Conservation (phyloP, 2,329 filamentous ascomycete genomes). For the Apiospora aurea region DNA sequence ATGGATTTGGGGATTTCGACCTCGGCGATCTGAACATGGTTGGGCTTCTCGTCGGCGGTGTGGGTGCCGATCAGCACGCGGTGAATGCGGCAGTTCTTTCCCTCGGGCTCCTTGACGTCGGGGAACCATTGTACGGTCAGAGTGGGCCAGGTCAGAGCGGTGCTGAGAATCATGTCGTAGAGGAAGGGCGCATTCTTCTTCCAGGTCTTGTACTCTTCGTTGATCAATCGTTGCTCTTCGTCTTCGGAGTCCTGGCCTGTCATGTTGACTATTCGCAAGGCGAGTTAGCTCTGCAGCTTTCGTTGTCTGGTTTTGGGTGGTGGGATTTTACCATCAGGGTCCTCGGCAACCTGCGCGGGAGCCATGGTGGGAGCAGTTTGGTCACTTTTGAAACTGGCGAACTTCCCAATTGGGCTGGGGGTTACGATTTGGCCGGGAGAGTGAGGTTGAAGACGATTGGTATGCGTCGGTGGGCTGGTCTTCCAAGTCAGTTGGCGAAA, state of each 20-base stretch:
- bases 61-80: conserved; percentile 93
- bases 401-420: not conserved
- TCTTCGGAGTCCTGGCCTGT: conserved; percentile 71
- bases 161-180: conserved; percentile 94
- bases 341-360: conserved; percentile 55
- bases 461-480: not conserved
- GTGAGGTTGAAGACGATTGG: not conserved
- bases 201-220: conserved; percentile 99
- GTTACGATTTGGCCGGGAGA: not conserved
- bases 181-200: conserved; percentile 99
- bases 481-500: not conserved
- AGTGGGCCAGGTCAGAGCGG: conserved; percentile 95
- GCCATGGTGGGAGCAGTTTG: conserved; percentile 47
- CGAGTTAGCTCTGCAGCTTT: conserved; percentile 26
- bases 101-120: conserved; percentile 86
- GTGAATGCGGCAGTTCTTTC: conserved; percentile 87
- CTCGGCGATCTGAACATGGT: conserved; percentile 94
- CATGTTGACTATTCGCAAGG: conserved; percentile 54
- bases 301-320: not conserved
- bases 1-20: conserved; percentile 88
- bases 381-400: not conserved
- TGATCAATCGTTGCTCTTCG: conserved; percentile 86
- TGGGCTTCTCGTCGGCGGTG: conserved; percentile 83
- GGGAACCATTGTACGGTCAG: conserved; percentile 98
- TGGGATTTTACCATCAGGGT: conserved; percentile 54